phyloP scores from a whole-genome alignment of 2,329 filamentous ascomycete species.

The Aspergillus proliferans region DNA sequence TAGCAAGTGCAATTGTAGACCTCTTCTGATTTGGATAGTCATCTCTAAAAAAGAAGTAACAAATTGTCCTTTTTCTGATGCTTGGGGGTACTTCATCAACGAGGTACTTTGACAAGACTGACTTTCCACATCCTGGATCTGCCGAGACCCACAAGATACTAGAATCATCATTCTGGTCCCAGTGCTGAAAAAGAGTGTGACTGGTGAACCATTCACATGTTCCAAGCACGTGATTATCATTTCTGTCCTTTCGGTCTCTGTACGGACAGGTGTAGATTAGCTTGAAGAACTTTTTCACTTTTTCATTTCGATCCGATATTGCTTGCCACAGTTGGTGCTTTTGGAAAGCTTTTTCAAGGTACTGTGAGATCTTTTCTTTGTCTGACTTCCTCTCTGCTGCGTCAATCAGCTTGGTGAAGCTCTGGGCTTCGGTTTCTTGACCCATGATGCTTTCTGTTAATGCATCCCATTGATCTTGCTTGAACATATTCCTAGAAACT shows the following conservation, averaged over 20 bases:
- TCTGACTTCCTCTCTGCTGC: not conserved
- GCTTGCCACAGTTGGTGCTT: not conserved
- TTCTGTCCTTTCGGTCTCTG: conserved; percentile 7
- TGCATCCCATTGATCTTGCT: conserved; percentile 3
- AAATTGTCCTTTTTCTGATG: not conserved
- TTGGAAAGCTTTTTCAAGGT: not conserved
- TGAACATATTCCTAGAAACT: conserved; percentile 1
- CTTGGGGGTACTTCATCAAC: conserved; percentile 5
- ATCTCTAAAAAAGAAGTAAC: conserved; percentile 41
- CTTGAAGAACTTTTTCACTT: not conserved
- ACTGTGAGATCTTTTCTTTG: not conserved
- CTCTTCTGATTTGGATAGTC: conserved; percentile 30
- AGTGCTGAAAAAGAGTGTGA: conserved; percentile 18
- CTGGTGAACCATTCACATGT: conserved; percentile 29
- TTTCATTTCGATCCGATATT: conserved; percentile 1
- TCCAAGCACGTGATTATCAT: conserved; percentile 14
- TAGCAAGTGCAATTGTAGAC: conserved; percentile 24
- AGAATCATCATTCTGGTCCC: conserved; percentile 12
- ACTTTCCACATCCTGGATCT: conserved; percentile 25
- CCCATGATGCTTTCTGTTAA: conserved; percentile 2
- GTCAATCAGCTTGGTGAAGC: not conserved
- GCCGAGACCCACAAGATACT: conserved; percentile 23
- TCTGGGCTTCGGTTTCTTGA: not conserved
- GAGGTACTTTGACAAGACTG: conserved; percentile 16
- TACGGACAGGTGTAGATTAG: conserved; percentile 9